A percentile compares a stretch with the other conserved stretches of the same genome.
These are phyloP conservation scores for Ampelocalamus luodianensis DNA, from an alignment of 176 grass and related monocot genomes.

Conservation along the genomic window DNA sequence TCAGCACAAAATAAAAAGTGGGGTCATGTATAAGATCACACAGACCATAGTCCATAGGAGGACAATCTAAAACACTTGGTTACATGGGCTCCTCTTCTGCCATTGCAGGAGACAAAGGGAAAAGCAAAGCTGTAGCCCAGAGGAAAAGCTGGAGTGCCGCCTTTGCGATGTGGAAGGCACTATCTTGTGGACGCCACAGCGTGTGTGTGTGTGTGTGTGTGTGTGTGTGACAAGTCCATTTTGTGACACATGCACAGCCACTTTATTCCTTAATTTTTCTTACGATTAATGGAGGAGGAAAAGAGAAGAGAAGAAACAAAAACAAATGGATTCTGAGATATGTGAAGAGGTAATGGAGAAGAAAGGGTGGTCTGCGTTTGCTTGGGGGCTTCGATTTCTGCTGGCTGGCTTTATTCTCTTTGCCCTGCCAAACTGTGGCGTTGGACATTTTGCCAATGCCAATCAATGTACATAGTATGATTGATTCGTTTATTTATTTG, in stretches of 20 bases:
- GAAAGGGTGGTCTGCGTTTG: slow-evolving; percentile 2
- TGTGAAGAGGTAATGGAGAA: background rate
- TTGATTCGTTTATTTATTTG: slow-evolving; percentile 46
- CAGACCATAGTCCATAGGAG: background rate
- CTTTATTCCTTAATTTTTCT: slow-evolving; percentile 39
- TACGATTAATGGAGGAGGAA: background rate
- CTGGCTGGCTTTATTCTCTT: slow-evolving; percentile 32
- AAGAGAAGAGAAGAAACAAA: background rate
- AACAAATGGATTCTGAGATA: slow-evolving; percentile 15
- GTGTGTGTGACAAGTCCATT: background rate
- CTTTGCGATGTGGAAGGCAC: slow-evolving; percentile 75
- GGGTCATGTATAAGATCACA: background rate
- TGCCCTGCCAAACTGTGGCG: slow-evolving; percentile 37
- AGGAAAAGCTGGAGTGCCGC: slow-evolving; percentile 37
- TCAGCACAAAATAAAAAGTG: background rate
- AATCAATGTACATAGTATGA: slow-evolving; percentile 18
- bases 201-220: background rate
- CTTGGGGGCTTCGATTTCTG: slow-evolving; percentile 23
- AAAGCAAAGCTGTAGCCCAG: slow-evolving; percentile 32
- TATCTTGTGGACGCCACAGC: slow-evolving; percentile 44
- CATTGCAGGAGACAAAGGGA: slow-evolving; percentile 47
- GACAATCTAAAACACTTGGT: slow-evolving; percentile 26
- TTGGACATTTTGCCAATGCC: background rate
- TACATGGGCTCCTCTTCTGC: slow-evolving; percentile 22
- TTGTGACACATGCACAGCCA: slow-evolving; percentile 22